A percentile compares a stretch with the other conserved stretches of the same genome.
Conservation (phyloP, 2,329 filamentous ascomycete genomes). For the Colletotrichum tofieldiae region DNA sequence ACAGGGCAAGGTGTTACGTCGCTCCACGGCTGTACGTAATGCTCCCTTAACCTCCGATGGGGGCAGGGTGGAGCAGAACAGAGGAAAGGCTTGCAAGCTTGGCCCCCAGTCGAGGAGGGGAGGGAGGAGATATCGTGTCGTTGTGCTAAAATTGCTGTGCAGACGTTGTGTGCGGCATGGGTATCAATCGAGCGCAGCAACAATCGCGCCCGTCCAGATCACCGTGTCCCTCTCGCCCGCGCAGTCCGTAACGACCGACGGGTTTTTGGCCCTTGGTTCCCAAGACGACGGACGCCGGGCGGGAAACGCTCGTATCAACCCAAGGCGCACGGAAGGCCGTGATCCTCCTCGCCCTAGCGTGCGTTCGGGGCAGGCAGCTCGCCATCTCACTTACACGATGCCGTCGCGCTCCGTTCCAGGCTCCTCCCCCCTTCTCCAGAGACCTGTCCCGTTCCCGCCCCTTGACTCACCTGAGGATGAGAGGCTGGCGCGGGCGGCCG, state of each 20-base stretch:
- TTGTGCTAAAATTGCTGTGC: slow-evolving; percentile 33
- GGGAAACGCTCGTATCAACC: slow-evolving; percentile 13
- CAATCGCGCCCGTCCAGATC: background rate
- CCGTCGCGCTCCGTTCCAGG: background rate
- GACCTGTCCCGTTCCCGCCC: background rate
- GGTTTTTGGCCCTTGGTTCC: slow-evolving; percentile 5
- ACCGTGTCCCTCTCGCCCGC: background rate
- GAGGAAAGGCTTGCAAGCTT: background rate
- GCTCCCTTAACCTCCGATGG: slow-evolving; percentile 24
- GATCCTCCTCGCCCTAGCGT: background rate
- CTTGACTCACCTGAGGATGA: slow-evolving; percentile 21
- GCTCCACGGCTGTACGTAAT: slow-evolving; percentile 34
- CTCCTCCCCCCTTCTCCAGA: background rate
- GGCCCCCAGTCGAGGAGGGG: background rate
- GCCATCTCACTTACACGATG: slow-evolving; percentile 21
- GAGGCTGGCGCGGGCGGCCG: slow-evolving; percentile 2
- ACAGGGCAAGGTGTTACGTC: background rate
- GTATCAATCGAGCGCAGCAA: slow-evolving; percentile 3
- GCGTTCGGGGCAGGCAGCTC: background rate
- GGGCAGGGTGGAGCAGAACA: slow-evolving; percentile 19
- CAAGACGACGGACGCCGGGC: slow-evolving; percentile 16
- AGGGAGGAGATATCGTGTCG: background rate
- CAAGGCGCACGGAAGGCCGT: background rate
- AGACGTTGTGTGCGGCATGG: slow-evolving; percentile 15
- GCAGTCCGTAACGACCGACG: background rate